Conservation (phyloP, 495 filamentous ascomycete species). For the Neurospora terricola region DNA sequence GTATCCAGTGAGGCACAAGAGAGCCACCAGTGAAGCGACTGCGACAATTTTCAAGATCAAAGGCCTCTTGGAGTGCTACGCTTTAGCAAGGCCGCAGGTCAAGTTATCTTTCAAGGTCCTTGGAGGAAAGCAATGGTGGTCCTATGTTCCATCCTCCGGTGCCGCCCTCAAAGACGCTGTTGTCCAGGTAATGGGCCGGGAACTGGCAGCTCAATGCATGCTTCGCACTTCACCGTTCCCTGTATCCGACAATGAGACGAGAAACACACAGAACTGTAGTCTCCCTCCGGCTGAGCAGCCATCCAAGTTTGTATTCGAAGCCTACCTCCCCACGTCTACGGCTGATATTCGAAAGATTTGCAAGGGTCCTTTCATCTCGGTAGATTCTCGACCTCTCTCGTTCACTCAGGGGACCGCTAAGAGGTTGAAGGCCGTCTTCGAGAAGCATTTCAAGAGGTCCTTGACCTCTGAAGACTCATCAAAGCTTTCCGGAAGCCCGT, state of each 20-base stretch:
- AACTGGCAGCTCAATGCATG: conserved; percentile 43
- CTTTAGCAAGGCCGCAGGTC: conserved; percentile 55
- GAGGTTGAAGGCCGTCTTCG: conserved; percentile 44
- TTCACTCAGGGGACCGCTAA: conserved; percentile 52
- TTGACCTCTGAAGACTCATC: background rate
- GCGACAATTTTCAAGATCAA: conserved; percentile 58
- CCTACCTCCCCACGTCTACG: conserved; percentile 47
- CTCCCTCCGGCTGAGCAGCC: background rate
- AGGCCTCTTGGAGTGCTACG: conserved; percentile 62
- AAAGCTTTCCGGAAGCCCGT: conserved; percentile 46
- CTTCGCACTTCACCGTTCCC: conserved; percentile 13
- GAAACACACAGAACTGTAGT: background rate
- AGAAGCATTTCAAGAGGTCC: conserved; percentile 8
- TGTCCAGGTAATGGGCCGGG: conserved; percentile 58
- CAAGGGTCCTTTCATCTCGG: conserved; percentile 56
- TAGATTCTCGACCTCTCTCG: conserved; percentile 72
- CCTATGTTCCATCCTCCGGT: conserved; percentile 53
- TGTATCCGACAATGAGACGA: background rate
- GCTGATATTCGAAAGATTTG: conserved; percentile 45
- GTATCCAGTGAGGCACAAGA: conserved; percentile 67
- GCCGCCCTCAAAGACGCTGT: conserved; percentile 54
- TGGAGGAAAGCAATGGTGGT: conserved; percentile 60
- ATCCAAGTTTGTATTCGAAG: conserved; percentile 31
- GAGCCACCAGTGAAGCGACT: conserved; percentile 46
- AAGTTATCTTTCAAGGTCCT: conserved; percentile 56